Evolutionary conservation across 2,329 filamentous ascomycete genomes (phyloP).

Genomic region (Trichophyton schoenleinii): DNA sequence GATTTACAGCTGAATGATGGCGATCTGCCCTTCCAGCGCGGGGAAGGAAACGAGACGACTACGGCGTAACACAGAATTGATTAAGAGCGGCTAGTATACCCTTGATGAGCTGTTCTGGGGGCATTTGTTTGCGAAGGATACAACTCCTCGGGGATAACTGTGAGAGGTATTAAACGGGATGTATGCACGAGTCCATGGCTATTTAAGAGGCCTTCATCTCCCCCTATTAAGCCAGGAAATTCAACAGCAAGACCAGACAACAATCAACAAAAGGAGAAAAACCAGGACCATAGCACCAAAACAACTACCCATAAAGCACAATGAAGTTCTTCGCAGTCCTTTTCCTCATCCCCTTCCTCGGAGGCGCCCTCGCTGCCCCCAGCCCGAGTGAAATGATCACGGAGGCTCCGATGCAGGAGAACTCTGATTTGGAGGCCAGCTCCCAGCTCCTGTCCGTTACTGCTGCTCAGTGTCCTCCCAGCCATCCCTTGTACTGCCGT

Average conservation of each 20-base stretch:
- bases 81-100: not conserved
- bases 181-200: not conserved
- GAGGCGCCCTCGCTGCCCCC: not conserved
- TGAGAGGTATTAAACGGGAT: not conserved
- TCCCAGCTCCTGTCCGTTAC: not conserved
- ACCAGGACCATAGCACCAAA: not conserved
- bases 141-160: not conserved
- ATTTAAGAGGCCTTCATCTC: conserved; percentile 1
- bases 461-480: not conserved
- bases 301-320: not conserved
- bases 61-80: not conserved
- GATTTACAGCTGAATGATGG: not conserved
- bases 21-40: not conserved
- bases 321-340: conserved; percentile 1
- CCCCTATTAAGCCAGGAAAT: not conserved
- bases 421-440: not conserved
- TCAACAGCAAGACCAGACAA: not conserved
- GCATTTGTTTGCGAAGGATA: not conserved
- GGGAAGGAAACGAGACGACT: not conserved
- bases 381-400: not conserved
- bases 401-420: not conserved
- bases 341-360: not conserved
- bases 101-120: not conserved
- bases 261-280: not conserved
- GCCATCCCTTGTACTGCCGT: not conserved